A percentile compares a stretch with the other conserved stretches of the same genome.
These are phyloP conservation scores for Zasmidium cellare DNA, from an alignment of 2,329 filamentous ascomycete species.

Conservation along the genomic window DNA sequence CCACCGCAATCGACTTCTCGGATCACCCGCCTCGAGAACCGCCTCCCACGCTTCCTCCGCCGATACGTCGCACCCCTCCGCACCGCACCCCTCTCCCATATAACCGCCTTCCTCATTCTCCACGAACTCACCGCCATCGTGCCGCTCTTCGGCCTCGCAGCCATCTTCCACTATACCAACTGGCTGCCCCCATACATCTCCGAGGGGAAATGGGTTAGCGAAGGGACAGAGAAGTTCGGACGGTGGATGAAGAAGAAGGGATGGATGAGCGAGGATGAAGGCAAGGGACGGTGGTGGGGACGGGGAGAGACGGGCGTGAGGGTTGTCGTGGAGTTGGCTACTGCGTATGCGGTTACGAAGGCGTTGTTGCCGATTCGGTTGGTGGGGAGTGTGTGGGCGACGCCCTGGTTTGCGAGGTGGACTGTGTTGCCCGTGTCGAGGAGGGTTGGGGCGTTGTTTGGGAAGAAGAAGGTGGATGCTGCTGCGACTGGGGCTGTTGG, in stretches of 20 bases:
- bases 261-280: conserved; percentile 65
- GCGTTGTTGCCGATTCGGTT: conserved; percentile 76
- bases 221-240: conserved; percentile 73
- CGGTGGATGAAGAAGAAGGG: conserved; percentile 75
- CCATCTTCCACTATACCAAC: conserved; percentile 75
- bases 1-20: conserved; percentile 20
- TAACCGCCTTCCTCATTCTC: conserved; percentile 81
- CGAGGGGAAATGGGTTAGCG: conserved; percentile 56
- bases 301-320: conserved; percentile 50
- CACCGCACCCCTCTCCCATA: conserved; percentile 76
- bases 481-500: conserved; percentile 38
- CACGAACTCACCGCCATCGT: conserved; percentile 89
- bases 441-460: conserved; percentile 41
- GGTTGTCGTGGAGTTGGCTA: conserved; percentile 67
- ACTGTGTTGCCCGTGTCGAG: conserved; percentile 54
- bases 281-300: conserved; percentile 38
- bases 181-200: conserved; percentile 64
- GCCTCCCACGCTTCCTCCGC: conserved; percentile 65
- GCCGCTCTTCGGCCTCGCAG: conserved; percentile 73
- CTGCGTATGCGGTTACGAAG: conserved; percentile 91
- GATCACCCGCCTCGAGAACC: conserved; percentile 39
- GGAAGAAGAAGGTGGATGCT: conserved; percentile 22
- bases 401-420: conserved; percentile 83
- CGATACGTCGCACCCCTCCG: conserved; percentile 69
- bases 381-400: conserved; percentile 77